Percentiles rank a stretch among this genome's conserved stretches.
Evolutionary conservation across 139 green algal genomes (phyloP).

Genomic region (Zygnema circumcarinatum): DNA sequence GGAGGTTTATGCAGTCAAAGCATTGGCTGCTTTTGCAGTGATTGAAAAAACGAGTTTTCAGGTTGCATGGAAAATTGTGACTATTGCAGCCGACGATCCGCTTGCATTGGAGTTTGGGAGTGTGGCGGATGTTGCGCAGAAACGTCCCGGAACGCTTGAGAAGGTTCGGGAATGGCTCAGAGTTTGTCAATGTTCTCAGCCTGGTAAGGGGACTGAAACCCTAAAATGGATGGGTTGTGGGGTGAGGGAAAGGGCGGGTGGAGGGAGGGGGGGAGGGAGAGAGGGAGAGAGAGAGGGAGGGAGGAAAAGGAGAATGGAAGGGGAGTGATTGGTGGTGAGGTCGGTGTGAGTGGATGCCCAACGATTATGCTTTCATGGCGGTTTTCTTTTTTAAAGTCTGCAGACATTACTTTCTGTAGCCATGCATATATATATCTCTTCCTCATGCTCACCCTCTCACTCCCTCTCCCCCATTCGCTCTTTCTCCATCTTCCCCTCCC

Average conservation of each 20-base stretch:
- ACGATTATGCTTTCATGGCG: no score
- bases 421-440: no score
- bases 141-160: conserved; percentile 3
- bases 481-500: no score
- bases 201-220: not conserved
- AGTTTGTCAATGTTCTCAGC: not conserved
- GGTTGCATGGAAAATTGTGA: not conserved
- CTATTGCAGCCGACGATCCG: not conserved
- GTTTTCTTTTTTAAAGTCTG: no score
- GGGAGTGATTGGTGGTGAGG: not conserved
- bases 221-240: no score
- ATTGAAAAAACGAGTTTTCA: not conserved
- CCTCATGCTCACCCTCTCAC: no score
- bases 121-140: conserved; percentile 13
- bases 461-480: no score
- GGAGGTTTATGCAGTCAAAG: conserved; percentile 43
- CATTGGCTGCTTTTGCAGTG: conserved; percentile 26
- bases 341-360: no score
- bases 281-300: not conserved
- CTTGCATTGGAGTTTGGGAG: not conserved
- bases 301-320: not conserved
- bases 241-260: not conserved
- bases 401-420: no score
- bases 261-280: not conserved
- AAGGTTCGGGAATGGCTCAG: conserved; percentile 34